A percentile compares a stretch with the other conserved stretches of the same genome.
Conservation (phyloP, 2,329 filamentous ascomycete genomes). For the Curvularia lunata region DNA sequence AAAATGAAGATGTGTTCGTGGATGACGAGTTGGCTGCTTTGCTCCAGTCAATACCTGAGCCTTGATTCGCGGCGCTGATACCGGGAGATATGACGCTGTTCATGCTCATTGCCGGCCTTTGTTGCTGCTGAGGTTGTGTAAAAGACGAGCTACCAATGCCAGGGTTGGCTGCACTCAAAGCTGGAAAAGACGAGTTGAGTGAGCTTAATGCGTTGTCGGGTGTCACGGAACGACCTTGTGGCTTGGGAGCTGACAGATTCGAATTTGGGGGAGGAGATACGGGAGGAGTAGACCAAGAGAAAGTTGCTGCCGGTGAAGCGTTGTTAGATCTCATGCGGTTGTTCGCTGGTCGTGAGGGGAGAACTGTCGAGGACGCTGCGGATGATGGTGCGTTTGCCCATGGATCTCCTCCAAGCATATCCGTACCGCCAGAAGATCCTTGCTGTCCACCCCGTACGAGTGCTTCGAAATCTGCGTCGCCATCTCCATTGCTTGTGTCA, state of each 20-base stretch:
- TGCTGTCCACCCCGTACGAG: slow-evolving; percentile 80
- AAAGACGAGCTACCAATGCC: slow-evolving; percentile 44
- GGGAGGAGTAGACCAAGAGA: slow-evolving; percentile 55
- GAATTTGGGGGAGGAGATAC: slow-evolving; percentile 44
- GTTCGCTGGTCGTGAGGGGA: slow-evolving; percentile 40
- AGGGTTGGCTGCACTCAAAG: slow-evolving; percentile 45
- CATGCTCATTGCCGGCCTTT: slow-evolving; percentile 43
- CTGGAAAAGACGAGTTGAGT: slow-evolving; percentile 46
- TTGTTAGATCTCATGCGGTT: slow-evolving; percentile 37
- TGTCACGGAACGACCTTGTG: slow-evolving; percentile 56
- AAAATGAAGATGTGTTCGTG: slow-evolving; percentile 26
- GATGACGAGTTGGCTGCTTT: slow-evolving; percentile 29
- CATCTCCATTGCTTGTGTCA: slow-evolving; percentile 62
- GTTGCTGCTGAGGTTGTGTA: slow-evolving; percentile 49
- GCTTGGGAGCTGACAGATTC: slow-evolving; percentile 33
- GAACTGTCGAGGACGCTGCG: slow-evolving; percentile 38
- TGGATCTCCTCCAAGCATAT: slow-evolving; percentile 52
- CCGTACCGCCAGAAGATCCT: slow-evolving; percentile 43
- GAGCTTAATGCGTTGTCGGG: slow-evolving; percentile 58
- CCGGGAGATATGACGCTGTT: slow-evolving; percentile 39
- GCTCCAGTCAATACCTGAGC: slow-evolving; percentile 39
- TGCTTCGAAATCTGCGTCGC: slow-evolving; percentile 80
- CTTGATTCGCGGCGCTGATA: slow-evolving; percentile 18
- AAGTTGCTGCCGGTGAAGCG: slow-evolving; percentile 48
- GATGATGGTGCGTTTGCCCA: slow-evolving; percentile 50